These are phyloP conservation scores for Sugiyamaella japonica DNA, from an alignment of 1,139 yeast genomes.

Conservation along the genomic window DNA sequence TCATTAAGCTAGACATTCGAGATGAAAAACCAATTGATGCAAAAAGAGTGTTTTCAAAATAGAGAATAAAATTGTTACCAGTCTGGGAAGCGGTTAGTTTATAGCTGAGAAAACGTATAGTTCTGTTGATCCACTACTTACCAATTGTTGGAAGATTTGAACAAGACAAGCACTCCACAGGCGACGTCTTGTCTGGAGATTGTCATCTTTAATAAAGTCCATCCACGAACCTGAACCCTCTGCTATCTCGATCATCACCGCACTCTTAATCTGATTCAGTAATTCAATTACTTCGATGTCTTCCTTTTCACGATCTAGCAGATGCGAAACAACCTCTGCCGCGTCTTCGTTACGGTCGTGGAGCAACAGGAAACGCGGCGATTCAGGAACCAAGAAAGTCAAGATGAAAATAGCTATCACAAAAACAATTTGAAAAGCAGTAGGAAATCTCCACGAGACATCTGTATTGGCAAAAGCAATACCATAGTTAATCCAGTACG, in stretches of 20 bases:
- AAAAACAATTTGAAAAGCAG: slow-evolving; percentile 32
- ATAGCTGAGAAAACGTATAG: too few relatives aligned
- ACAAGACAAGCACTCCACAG: slow-evolving; percentile 23
- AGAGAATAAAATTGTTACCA: slow-evolving; percentile 63
- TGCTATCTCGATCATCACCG: slow-evolving; percentile 19
- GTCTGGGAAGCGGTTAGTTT: slow-evolving; percentile 37
- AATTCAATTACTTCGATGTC: slow-evolving; percentile 18
- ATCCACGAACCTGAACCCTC: slow-evolving; percentile 24
- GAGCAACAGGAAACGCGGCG: slow-evolving; percentile 60
- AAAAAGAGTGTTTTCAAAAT: slow-evolving; percentile 45
- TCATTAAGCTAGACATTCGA: slow-evolving; percentile 54
- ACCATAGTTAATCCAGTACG: slow-evolving; percentile 70
- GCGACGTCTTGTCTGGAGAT: slow-evolving; percentile 21
- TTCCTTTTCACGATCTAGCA: slow-evolving; percentile 13
- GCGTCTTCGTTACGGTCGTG: slow-evolving; percentile 21
- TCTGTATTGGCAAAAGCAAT: slow-evolving; percentile 35
- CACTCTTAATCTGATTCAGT: slow-evolving; percentile 20
- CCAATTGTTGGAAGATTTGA: slow-evolving; percentile 46
- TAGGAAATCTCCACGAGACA: slow-evolving; percentile 55
- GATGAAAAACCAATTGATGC: slow-evolving; percentile 49
- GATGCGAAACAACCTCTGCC: slow-evolving; percentile 15
- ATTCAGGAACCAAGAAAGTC: slow-evolving; percentile 55
- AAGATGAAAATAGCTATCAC: slow-evolving; percentile 19
- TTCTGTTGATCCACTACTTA: slow-evolving; percentile 1
- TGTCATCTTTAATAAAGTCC: slow-evolving; percentile 22